Evolutionary conservation across 345 rosid genomes (phyloP).

Genomic region (Acer yangbiense): DNA sequence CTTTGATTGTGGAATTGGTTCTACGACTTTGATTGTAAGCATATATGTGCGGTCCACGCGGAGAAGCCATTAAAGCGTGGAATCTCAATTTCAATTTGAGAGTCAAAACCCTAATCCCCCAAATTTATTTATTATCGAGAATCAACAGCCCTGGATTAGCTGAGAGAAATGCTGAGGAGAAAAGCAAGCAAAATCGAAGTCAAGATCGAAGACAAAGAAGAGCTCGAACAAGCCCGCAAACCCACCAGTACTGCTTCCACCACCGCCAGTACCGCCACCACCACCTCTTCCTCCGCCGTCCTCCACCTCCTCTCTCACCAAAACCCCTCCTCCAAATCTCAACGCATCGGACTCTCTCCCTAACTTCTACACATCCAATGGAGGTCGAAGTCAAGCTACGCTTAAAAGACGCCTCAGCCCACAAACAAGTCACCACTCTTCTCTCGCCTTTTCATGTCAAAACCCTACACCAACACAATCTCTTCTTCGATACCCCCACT

Average conservation of each 20-base stretch:
- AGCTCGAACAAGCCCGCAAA: slow-evolving; percentile 75
- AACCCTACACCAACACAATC: slow-evolving; percentile 68
- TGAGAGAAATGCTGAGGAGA: slow-evolving; percentile 71
- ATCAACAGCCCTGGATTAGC: not conserved
- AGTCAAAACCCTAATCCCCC: not conserved
- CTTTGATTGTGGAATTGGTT: no score
- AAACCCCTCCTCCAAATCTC: slow-evolving; percentile 56
- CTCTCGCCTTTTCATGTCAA: slow-evolving; percentile 55
- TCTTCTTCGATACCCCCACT: slow-evolving; percentile 68
- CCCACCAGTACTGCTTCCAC: slow-evolving; percentile 34
- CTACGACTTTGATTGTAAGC: not conserved
- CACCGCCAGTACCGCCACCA: slow-evolving; percentile 20
- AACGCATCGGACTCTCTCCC: slow-evolving; percentile 67
- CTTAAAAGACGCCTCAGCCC: slow-evolving; percentile 47
- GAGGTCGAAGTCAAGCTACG: slow-evolving; percentile 86
- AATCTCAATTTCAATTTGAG: not conserved
- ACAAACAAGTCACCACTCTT: slow-evolving; percentile 49
- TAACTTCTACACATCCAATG: slow-evolving; percentile 35
- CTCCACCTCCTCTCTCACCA: slow-evolving; percentile 57
- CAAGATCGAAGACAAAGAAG: slow-evolving; percentile 80
- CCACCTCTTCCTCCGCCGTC: slow-evolving; percentile 52
- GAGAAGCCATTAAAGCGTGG: not conserved
- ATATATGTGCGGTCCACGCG: not conserved
- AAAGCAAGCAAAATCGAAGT: slow-evolving; percentile 83
- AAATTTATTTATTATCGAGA: not conserved